phyloP scores from a whole-genome alignment of 495 filamentous ascomycete species.

The Tuber brumale region DNA sequence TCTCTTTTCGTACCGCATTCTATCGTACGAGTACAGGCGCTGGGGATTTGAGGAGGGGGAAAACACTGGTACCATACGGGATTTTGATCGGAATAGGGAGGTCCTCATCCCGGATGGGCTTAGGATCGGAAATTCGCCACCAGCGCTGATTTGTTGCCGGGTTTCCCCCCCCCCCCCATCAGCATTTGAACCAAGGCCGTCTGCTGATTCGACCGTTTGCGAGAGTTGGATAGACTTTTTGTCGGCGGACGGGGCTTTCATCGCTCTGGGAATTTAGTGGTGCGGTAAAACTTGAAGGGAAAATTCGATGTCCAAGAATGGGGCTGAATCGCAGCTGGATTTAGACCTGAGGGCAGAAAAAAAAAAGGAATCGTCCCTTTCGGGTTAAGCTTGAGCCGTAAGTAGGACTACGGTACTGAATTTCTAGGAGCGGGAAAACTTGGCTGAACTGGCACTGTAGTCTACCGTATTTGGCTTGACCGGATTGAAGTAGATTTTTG shows the following conservation, averaged over 20 bases:
- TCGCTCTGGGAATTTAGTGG: background rate
- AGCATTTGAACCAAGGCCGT: background rate
- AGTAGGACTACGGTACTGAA: background rate
- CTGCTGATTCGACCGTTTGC: background rate
- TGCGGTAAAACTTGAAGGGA: background rate
- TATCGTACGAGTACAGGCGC: background rate
- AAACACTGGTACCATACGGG: background rate
- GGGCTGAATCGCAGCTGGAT: background rate
- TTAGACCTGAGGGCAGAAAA: accelerated
- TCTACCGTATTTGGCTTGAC: background rate
- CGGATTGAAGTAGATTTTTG: background rate
- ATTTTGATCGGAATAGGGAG: background rate
- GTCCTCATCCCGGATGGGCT: background rate
- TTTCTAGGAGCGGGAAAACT: background rate
- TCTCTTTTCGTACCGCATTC: background rate
- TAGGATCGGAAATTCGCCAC: background rate
- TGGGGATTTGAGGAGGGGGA: background rate
- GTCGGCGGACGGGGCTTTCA: too few species aligned
- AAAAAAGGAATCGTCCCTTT: background rate
- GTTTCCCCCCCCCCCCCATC: too few species aligned
- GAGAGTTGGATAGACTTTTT: too few species aligned
- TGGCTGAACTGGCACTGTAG: background rate
- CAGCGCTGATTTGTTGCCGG: background rate
- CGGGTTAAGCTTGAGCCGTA: background rate
- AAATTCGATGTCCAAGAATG: background rate